Conservation (phyloP, 2,329 filamentous ascomycete genomes). For the Pseudocercospora cruenta region DNA sequence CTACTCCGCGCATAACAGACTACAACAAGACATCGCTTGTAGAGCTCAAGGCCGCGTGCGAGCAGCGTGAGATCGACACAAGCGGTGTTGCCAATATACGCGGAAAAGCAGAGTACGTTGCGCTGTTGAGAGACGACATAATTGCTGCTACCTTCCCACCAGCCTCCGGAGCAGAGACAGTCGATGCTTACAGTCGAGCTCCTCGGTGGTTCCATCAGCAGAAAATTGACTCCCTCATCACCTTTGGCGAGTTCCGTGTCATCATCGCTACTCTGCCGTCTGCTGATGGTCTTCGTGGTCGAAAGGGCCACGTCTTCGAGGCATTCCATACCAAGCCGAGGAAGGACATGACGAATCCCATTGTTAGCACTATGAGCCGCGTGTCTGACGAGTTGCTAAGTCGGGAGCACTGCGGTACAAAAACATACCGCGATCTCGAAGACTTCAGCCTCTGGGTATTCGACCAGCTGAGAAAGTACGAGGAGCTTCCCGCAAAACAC, state of each 20-base stretch:
- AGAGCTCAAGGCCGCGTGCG: not conserved
- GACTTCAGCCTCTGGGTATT: constrained; percentile 7
- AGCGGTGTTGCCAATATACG: not conserved
- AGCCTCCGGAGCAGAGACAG: not conserved
- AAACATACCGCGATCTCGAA: constrained; percentile 10
- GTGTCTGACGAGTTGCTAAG: not conserved
- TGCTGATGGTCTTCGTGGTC: not conserved
- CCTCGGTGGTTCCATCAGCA: constrained; percentile 16
- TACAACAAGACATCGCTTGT: not conserved
- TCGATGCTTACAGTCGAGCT: not conserved
- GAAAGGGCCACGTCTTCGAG: constrained; percentile 12
- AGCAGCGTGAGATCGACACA: not conserved
- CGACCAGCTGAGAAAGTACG: constrained; percentile 4
- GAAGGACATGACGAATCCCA: not conserved
- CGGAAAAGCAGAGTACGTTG: not conserved
- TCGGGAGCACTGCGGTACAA: constrained; percentile 5
- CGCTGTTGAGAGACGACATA: not conserved
- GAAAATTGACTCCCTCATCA: not conserved
- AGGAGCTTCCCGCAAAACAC: not conserved
- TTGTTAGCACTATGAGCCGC: not conserved
- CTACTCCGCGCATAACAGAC: not conserved
- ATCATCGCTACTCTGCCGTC: constrained; percentile 11
- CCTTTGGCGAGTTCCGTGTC: constrained; percentile 13
- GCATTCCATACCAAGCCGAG: constrained; percentile 13
- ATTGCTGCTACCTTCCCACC: not conserved